These are phyloP conservation scores for Chytriomyces confervae DNA, from an alignment of 192 early-diverging fungal species.

Conservation along the genomic window DNA sequence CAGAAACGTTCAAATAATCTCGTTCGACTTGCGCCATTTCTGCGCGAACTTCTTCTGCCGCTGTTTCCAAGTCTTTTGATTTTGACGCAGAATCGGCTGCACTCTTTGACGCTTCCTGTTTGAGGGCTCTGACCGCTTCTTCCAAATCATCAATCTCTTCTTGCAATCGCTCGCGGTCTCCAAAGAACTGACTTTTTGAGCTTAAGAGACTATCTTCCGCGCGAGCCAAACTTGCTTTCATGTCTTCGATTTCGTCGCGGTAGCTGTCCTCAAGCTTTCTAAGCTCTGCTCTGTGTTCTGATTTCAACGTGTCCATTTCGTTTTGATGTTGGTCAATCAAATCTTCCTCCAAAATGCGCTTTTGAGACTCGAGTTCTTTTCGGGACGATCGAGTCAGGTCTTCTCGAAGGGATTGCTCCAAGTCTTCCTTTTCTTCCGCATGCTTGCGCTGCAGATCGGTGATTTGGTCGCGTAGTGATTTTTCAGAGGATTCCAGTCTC, in stretches of 20 bases:
- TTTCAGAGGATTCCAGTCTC: slow-evolving; percentile 13
- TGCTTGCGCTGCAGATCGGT: slow-evolving; percentile 26
- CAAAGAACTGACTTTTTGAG: slow-evolving; percentile 47
- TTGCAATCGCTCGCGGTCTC: slow-evolving; percentile 47
- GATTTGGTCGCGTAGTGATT: slow-evolving; percentile 24
- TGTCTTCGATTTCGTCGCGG: slow-evolving; percentile 22
- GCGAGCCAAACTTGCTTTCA: slow-evolving; percentile 31
- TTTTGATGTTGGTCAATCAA: slow-evolving; percentile 1
- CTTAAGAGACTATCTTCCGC: slow-evolving; percentile 43
- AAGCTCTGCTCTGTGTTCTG: slow-evolving; percentile 30
- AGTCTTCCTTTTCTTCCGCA: slow-evolving; percentile 30
- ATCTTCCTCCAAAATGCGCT: not conserved
- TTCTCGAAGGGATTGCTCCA: slow-evolving; percentile 15
- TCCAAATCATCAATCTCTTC: slow-evolving; percentile 47
- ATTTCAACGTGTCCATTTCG: slow-evolving; percentile 13
- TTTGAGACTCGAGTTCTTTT: slow-evolving; percentile 9
- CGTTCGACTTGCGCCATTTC: slow-evolving; percentile 37
- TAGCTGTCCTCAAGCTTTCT: slow-evolving; percentile 20
- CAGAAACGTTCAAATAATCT: slow-evolving; percentile 29
- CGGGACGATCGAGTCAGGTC: slow-evolving; percentile 6
- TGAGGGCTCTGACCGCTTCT: slow-evolving; percentile 26
- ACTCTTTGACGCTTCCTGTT: slow-evolving; percentile 17
- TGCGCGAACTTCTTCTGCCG: slow-evolving; percentile 19
- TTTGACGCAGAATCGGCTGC: slow-evolving; percentile 2
- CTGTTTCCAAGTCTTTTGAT: slow-evolving; percentile 18